Evolutionary conservation across 495 filamentous ascomycete species (phyloP), one percentile per base, ranked within the genome.

Genomic region (Cercophora sp.): DNA sequence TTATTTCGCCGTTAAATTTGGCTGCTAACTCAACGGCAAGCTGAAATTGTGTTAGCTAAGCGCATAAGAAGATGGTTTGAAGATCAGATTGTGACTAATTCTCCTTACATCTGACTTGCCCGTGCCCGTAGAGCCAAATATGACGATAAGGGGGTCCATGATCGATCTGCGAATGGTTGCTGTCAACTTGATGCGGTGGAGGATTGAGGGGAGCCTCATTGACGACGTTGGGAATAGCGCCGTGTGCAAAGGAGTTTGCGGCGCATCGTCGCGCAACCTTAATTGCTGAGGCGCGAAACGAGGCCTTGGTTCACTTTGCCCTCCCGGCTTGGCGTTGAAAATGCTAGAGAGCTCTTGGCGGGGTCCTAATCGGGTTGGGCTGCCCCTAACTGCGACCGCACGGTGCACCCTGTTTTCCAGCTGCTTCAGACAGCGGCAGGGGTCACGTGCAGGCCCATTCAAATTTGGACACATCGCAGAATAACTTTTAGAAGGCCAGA

Each of bases 71-170:
- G n/a, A n/a, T n/a, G n/a, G n/a, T n/a, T n/a, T n/a, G n/a, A n/a
- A n/a, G n/a, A n/a, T n/a, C n/a, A n/a, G n/a, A n/a, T n/a, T n/a
- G n/a, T n/a, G n/a, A n/a, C n/a, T n/a, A n/a, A n/a, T n/a, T n/a
- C n/a, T n/a, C 41, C 68, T 52, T 70, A 96, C 93, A 77, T 98
- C 87, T n/a, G 93, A 96, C 75, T 98, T 98, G 31, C 93, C 93
- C 4, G 92, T 96, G 49, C 94, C 93, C 31, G 93, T 98, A 29
- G 94, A 88, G 29, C 93, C 93, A 29, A 96, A 78, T 39, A 98
- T 81, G 29, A 88, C 82, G 56, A 98, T 81, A 51, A 97, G 75
- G 20, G 90, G 88, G 50, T 75, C 64, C 58, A 63, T 48, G 23
- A 35, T 26, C 15, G 43, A 35, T 29, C 15, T 58, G 20, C 20